Evolutionary conservation across 768 basidiomycete species (phyloP), one percentile per base, ranked within the genome.

Genomic region (Tubosaeta sp.): DNA sequence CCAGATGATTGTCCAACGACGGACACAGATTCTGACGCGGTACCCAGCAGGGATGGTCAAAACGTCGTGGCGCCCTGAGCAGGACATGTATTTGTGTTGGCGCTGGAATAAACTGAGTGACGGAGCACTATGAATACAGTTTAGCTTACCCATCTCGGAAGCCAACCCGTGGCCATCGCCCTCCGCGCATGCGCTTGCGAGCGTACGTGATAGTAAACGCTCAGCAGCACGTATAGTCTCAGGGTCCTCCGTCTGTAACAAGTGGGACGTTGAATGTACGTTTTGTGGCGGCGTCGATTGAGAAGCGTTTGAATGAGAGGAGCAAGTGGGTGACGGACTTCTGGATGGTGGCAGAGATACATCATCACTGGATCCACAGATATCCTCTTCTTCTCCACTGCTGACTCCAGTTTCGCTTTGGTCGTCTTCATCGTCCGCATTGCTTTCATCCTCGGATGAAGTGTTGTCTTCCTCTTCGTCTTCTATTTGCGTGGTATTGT

Each of bases 81-180:
- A 76, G 63, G 43, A 80, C 58, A 27, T 80, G 77, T 1, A 69
- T 76, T 38, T 77, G 76, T 0, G 78, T 79, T 8, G 78, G 72
- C 9, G 72, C 78, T 79, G 22, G 10, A 14, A 14, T 19, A 14
- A 7, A n/a, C 19, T 60, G 4, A 64, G 44, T 5, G 12, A 41
- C 25, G 10, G 8, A 38, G 13, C 12, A 34, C 35, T 5, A 17
- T 3, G 16, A 3, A 22, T 19, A 27, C 16, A 3, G 32, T 3
- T 37, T 25, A 14, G 51, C 69, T 32, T 52, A 76, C 75, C 66
- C 56, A 78, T 67, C 55, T 78, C 76, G 31, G 62, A 64, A 13
- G 72, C 68, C 46, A 78, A 64, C 8, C 75, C 74, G 26, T 56
- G 56, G 4, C 61, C 68, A n/a, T 70, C 66, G 3, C 71, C 69